A percentile compares a stretch with the other conserved stretches of the same genome.
These are phyloP conservation scores for Jacaranda copaia DNA, from an alignment of 257 asterid genomes.

Conservation along the genomic window DNA sequence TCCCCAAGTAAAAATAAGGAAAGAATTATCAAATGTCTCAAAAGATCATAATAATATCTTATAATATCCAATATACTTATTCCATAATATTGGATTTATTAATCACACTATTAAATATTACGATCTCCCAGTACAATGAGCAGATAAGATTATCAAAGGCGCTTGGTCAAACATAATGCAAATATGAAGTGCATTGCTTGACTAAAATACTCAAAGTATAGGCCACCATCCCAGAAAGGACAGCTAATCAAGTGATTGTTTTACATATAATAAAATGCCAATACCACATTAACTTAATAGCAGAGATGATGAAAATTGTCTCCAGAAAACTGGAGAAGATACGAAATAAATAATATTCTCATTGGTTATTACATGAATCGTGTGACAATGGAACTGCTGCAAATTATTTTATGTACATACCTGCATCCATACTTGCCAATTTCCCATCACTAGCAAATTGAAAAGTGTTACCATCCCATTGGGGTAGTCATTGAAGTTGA, in stretches of 20 bases:
- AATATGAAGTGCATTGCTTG: background rate
- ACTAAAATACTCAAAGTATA: background rate
- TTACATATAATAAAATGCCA: constrained; percentile 20
- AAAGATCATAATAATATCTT: too few relatives aligned
- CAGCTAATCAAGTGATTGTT: background rate
- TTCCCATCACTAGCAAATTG: constrained; percentile 95
- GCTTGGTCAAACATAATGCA: background rate
- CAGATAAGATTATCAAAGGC: background rate
- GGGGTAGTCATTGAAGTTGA: constrained; percentile 98
- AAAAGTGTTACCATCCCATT: constrained; percentile 98
- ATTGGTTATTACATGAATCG: background rate
- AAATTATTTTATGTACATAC: constrained; percentile 44
- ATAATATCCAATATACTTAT: background rate
- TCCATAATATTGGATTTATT: constrained; percentile 4
- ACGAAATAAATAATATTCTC: background rate
- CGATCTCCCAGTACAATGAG: background rate
- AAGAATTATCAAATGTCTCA: too few relatives aligned
- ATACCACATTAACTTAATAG: background rate
- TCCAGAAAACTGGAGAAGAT: background rate
- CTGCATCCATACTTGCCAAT: constrained; percentile 99
- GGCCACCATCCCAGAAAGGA: too few relatives aligned
- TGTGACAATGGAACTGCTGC: background rate
- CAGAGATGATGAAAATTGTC: background rate
- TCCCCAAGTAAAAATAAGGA: too few relatives aligned
- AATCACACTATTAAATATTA: background rate